Evolutionary conservation across 2,329 filamentous ascomycete species (phyloP), one percentile per base, ranked within the genome.

Genomic region (Microcyclospora tardicrescens): DNA sequence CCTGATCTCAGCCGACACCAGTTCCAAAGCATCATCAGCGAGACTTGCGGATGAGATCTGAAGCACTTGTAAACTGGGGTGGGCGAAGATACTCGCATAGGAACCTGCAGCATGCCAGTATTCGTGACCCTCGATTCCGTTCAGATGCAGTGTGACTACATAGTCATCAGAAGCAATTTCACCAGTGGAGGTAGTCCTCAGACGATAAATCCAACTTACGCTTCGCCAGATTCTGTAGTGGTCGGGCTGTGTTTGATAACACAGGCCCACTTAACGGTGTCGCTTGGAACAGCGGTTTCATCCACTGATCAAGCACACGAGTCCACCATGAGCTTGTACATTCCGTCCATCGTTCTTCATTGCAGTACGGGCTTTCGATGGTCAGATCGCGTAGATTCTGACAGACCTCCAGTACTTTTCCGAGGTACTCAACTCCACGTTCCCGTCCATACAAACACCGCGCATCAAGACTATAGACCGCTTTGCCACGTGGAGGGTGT

Each of bases 341-440:
- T 5, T 24, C 5, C 19, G 19, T 24, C 32, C 32, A 28, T 12
- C 37, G 6, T 10, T 32, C 32, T 16, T 27, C 8, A 27, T 39
- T 39, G 32, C 32, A 35, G 14, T 14, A 39, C 10, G 37, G 32
- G 27, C 37, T 39, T 28, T 39, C 37, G 19, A 39, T 15, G 15
- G 37, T 39, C 10, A 39, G 37, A 10, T 28, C 24, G 9, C 16
- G 12, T 8, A 39, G 31, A 3, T 35, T 14, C 6, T 8, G 10
- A 15, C 31, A 19, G n/a, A 16, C 15, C 14, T 35, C 12, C 10
- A 39, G 10, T 5, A 39, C n/a, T 6, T 10, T 2, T 11, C 15
- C 13, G 16, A 39, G 16, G 4, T 32, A 27, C 4, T 16, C 37
- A 12, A 39, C 16, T 2, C 37, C 14, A 19, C 16, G 6, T 15